A percentile compares a stretch with the other conserved stretches of the same genome.
Evolutionary conservation across 257 asterid species (phyloP).

Genomic region (Fraxinus anomala): DNA sequence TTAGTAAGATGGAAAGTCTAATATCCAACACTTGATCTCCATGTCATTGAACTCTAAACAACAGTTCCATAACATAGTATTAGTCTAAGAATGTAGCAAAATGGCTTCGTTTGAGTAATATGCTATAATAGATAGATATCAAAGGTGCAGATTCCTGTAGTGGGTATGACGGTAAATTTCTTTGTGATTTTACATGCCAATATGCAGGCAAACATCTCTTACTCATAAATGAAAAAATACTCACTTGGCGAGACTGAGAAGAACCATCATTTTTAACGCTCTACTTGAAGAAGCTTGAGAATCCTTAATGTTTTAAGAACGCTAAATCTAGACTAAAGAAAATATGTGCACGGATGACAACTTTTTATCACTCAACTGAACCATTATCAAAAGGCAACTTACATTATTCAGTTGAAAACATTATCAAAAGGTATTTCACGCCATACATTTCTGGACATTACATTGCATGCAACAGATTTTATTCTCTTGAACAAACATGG

Average conservation of each 20-base stretch:
- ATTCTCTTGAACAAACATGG: background rate
- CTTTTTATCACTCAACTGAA: background rate
- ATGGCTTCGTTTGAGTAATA: background rate
- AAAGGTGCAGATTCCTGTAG: background rate
- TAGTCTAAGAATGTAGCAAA: conserved; percentile 1
- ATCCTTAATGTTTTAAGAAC: background rate
- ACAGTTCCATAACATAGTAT: background rate
- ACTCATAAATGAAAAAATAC: background rate
- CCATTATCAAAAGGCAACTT: background rate
- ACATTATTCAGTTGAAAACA: too few species aligned
- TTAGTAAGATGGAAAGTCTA: background rate
- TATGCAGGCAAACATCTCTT: background rate
- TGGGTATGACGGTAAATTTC: background rate
- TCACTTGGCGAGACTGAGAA: background rate
- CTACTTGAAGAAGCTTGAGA: background rate
- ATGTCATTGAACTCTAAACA: background rate
- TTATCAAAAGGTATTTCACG: background rate
- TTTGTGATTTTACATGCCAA: background rate
- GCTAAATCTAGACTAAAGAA: background rate
- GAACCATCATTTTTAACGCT: background rate
- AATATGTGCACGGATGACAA: background rate
- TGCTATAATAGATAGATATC: background rate
- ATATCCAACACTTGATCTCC: background rate
- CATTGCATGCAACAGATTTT: background rate
- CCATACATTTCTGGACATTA: background rate